These are phyloP conservation scores for Nelumbo lutea DNA, from an alignment of 164 flowering plant species.

Conservation along the genomic window DNA sequence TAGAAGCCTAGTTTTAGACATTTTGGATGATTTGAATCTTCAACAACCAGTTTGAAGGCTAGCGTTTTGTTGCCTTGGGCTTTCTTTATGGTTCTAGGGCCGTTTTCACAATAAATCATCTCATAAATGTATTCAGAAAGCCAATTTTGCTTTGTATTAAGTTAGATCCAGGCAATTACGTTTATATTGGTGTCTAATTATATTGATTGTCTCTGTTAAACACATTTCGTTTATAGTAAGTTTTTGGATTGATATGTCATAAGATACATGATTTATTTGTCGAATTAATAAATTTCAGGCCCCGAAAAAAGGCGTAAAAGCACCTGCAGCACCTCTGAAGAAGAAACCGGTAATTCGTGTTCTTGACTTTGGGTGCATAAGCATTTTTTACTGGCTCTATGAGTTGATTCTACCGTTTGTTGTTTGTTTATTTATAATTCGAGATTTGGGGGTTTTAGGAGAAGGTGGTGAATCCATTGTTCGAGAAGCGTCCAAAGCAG, in stretches of 20 bases:
- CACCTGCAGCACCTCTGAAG: not conserved
- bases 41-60: not conserved
- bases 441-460: no score
- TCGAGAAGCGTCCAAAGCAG: no score
- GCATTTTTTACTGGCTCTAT: not conserved
- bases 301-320: conserved; percentile 6
- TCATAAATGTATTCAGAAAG: not conserved
- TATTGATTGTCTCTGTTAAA: not conserved
- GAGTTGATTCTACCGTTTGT: no score
- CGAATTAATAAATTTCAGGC: not conserved
- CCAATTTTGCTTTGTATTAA: no score
- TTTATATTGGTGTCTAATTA: not conserved
- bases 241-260: no score
- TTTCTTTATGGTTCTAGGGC: not conserved
- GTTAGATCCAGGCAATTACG: not conserved
- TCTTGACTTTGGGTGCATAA: not conserved
- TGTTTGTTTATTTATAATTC: no score
- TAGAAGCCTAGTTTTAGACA: not conserved
- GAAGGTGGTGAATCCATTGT: no score
- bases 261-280: no score
- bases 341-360: conserved; percentile 4
- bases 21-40: not conserved
- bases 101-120: no score
- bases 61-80: not conserved
- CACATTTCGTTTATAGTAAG: not conserved